Evolutionary conservation across 495 filamentous ascomycete genomes (phyloP).

Genomic region (Tuber brumale): DNA sequence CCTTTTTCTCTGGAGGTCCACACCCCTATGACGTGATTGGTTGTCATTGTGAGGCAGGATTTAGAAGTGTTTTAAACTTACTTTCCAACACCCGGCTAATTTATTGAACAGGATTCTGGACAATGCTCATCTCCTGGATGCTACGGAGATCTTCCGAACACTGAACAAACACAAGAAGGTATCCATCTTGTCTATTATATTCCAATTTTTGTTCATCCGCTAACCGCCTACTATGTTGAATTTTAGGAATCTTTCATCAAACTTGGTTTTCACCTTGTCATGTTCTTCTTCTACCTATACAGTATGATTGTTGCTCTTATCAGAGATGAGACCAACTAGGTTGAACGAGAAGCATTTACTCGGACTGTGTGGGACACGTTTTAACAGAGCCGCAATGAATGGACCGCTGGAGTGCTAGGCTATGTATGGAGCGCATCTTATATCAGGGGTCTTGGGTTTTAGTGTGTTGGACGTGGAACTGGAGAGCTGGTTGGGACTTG

Average conservation of each 20-base stretch:
- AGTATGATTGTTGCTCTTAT: slow-evolving; percentile 99
- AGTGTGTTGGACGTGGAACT: background rate
- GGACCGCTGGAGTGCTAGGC: background rate
- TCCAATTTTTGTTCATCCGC: slow-evolving; percentile 12
- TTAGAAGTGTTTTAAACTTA: background rate
- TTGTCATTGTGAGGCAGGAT: background rate
- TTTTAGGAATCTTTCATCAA: slow-evolving; percentile 95
- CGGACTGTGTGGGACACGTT: background rate
- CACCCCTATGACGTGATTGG: background rate
- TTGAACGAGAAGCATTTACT: background rate
- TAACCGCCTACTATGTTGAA: slow-evolving; percentile 16
- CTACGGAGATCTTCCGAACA: slow-evolving; percentile 99
- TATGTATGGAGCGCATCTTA: background rate
- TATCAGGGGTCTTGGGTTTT: background rate
- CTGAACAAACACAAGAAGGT: slow-evolving; percentile 99
- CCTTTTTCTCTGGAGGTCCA: background rate
- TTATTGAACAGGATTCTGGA: slow-evolving; percentile 70
- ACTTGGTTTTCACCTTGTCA: slow-evolving; percentile 94
- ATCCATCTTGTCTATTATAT: slow-evolving; percentile 27
- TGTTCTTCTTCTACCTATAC: slow-evolving; percentile 99
- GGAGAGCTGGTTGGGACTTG: background rate
- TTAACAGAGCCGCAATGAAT: background rate
- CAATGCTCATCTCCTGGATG: slow-evolving; percentile 92
- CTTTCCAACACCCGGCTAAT: slow-evolving; percentile 6
- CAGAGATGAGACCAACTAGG: slow-evolving; percentile 82